Evolutionary conservation across 2,329 filamentous ascomycete genomes (phyloP), one percentile per base, ranked within the genome.

Genomic region (Teratosphaeria pseudoeucalypti): DNA sequence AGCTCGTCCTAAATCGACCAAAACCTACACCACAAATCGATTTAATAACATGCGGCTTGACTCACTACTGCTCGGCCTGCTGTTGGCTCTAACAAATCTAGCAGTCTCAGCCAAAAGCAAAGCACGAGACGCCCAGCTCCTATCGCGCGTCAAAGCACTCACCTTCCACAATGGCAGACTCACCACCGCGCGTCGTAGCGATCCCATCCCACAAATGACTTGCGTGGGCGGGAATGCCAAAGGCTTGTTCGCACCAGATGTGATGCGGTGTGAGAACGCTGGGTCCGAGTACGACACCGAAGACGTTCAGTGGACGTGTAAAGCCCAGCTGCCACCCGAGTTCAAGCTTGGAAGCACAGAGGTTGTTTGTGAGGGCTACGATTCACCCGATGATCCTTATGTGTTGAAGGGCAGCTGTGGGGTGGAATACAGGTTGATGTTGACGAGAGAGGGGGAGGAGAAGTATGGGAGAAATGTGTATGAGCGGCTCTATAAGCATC

Each of bases 361-460:
- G 63, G 92, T 97, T 58, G 79, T 91, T 11, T 99, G 94, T 74
- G 92, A 99, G 71, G 92, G 94, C 11, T 97, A 96, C 75, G 78
- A 82, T 60, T 80, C 78, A 14, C 75, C 86, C 0, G 84, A 92
- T 54, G 94, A 97, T 72, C 84, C 85, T 0, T 95, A 90, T 73
- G 82, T 97, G n/a, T 77, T 97, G 58, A 91, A 89, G 69, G 94
- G 94, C 26, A 94, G 89, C 73, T 97, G 92, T 74, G 94, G 88
- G 14, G 92, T 96, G 27, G 90, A 96, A 75, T 97, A 97, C 74
- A 81, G 87, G 14, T 75, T 97, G 6, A 73, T 88, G 0, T 77
- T 97, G 57, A 97, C 92, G 0, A 84, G 87, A 11, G 78, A 81
- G 62, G 94, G 94, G 2, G 85, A 92, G 75, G 75, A 81, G 66